A percentile compares a stretch with the other conserved stretches of the same genome.
Conservation (phyloP, 179 eudicot species). For the Drosera spatulata region DNA sequence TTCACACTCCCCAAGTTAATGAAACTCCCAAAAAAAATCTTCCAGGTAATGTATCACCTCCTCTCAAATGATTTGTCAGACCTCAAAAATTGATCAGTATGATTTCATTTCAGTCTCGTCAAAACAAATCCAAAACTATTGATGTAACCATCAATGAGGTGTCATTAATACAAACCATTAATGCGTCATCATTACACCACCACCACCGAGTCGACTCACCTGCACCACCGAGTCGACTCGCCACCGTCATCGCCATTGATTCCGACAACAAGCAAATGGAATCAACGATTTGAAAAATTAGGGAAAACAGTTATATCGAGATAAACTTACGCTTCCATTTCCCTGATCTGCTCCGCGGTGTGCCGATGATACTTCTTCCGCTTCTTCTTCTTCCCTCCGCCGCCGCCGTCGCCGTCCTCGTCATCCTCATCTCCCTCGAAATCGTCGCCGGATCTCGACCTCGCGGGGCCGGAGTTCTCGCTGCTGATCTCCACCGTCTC, state of each 20-base stretch:
- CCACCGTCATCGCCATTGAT: background rate
- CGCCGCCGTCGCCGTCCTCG: slow-evolving; percentile 27
- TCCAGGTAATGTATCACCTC: too few relatives aligned
- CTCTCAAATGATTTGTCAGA: too few relatives aligned
- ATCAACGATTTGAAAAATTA: background rate
- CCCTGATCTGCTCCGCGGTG: slow-evolving; percentile 84
- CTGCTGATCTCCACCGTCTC: slow-evolving; percentile 82
- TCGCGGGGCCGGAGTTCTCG: slow-evolving; percentile 66
- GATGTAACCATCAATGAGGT: too few relatives aligned
- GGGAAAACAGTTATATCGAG: background rate
- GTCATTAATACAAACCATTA: too few relatives aligned
- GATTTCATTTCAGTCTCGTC: too few relatives aligned
- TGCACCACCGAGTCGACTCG: background rate
- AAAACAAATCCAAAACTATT: too few relatives aligned
- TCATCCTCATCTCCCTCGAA: slow-evolving; percentile 19
- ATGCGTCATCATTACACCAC: too few relatives aligned
- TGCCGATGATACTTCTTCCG: slow-evolving; percentile 92
- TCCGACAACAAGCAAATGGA: background rate
- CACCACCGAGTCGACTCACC: background rate
- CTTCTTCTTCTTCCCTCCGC: slow-evolving; percentile 50
- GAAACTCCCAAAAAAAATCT: too few relatives aligned
- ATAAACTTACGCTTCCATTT: slow-evolving; percentile 84
- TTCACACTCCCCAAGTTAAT: too few relatives aligned
- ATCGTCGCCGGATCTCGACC: slow-evolving; percentile 63
- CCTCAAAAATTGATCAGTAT: too few relatives aligned